Evolutionary conservation across 2,329 filamentous ascomycete species (phyloP).

Genomic region (Alternaria sp.): DNA sequence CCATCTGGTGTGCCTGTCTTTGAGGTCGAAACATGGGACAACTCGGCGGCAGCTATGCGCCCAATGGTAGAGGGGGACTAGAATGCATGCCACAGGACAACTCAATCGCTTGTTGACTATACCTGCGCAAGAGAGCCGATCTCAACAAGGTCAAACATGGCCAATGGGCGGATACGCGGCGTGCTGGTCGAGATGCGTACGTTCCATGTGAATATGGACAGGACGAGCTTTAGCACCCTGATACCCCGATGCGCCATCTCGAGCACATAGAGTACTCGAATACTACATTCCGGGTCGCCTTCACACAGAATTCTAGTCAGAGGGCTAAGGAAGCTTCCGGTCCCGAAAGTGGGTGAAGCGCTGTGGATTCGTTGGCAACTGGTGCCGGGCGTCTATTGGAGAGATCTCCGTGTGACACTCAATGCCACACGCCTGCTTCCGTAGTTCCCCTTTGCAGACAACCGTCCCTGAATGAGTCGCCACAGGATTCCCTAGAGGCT

Average conservation of each 20-base stretch:
- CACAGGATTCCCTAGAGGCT: constrained; percentile 4
- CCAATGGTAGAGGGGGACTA: constrained; percentile 34
- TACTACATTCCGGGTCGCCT: constrained; percentile 20
- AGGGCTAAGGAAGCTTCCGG: constrained; percentile 11
- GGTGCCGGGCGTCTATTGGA: constrained; percentile 43
- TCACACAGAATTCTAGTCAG: constrained; percentile 24
- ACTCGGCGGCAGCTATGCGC: constrained; percentile 39
- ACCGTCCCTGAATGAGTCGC: constrained; percentile 11
- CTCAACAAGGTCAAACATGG: constrained; percentile 27
- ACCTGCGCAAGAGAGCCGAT: constrained; percentile 27
- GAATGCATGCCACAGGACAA: constrained; percentile 36
- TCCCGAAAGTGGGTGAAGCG: constrained; percentile 35
- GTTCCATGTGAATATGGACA: constrained; percentile 27
- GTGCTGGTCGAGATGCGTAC: constrained; percentile 31
- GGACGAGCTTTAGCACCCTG: constrained; percentile 28
- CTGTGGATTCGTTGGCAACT: constrained; percentile 40
- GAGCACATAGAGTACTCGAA: constrained; percentile 11
- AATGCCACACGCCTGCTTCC: constrained; percentile 34
- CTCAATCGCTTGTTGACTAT: constrained; percentile 25
- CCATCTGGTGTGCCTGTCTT: constrained; percentile 31
- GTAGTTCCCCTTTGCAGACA: constrained; percentile 13
- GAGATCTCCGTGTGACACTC: constrained; percentile 41
- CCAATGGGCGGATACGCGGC: constrained; percentile 35
- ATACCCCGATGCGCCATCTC: constrained; percentile 29
- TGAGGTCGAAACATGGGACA: constrained; percentile 40